Evolutionary conservation across 2,329 filamentous ascomycete genomes (phyloP).

Genomic region (Raffaelea deltoideospora): DNA sequence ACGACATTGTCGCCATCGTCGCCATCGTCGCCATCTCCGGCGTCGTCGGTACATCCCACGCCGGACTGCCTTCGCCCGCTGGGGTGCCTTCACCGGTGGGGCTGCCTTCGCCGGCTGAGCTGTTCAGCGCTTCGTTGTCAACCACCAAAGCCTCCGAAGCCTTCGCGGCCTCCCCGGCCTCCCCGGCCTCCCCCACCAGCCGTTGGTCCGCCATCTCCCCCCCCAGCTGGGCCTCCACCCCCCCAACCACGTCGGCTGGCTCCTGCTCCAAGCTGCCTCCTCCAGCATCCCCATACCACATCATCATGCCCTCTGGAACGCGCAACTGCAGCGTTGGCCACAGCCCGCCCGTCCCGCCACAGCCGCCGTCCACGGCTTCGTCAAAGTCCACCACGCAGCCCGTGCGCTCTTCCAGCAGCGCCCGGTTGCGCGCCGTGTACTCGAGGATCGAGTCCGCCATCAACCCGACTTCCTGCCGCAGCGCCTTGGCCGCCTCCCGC

Average conservation of each 20-base stretch:
- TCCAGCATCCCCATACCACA: no score
- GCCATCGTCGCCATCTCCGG: slow-evolving; percentile 1
- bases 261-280: no score
- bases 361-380: slow-evolving; percentile 11
- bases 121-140: no score
- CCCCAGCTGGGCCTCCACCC: background rate
- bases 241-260: no score
- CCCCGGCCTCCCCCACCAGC: background rate
- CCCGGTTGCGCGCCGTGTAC: slow-evolving; percentile 13
- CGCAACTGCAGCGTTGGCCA: slow-evolving; percentile 13
- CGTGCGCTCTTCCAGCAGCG: slow-evolving; percentile 11
- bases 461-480: slow-evolving; percentile 8
- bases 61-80: no score
- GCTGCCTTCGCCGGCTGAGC: slow-evolving; percentile 6
- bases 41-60: slow-evolving; percentile 5
- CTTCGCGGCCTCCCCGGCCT: no score
- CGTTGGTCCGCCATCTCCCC: slow-evolving; percentile 3
- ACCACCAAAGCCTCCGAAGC: no score
- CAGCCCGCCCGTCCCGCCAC: no score
- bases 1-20: no score
- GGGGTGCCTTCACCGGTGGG: no score
- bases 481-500: background rate
- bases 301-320: slow-evolving; percentile 6
- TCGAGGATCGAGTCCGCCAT: slow-evolving; percentile 7
- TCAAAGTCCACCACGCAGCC: slow-evolving; percentile 14